Evolutionary conservation across 2,329 filamentous ascomycete genomes (phyloP), one percentile per base, ranked within the genome.

Genomic region (Botryotinia convoluta): DNA sequence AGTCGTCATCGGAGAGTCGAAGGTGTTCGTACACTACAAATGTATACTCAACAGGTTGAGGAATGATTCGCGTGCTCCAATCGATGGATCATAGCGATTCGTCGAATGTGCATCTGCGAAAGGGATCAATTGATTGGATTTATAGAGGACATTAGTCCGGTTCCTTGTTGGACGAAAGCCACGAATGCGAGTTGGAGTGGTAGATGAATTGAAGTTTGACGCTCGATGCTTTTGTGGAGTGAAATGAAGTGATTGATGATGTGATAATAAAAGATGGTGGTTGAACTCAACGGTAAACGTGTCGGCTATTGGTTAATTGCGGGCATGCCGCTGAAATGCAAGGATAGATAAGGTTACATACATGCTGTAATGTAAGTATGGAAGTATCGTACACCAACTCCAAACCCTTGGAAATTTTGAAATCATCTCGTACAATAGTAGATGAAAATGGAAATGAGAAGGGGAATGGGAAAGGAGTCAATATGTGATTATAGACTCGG

Each of bases 231-330:
- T 57, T 18, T 42, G 18, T 42, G 48, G 26, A 69, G 65, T 57
- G 65, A 69, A 69, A 69, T 57, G 48, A 69, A 57, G 48, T 37
- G 48, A 57, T 57, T 57, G 65, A 42, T 57, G 48, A 54, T 54
- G 64, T 54, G 64, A 54, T 35, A 29, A 26, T 37, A 54, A 68
- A 68, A 54, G 64, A 37, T 18, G 35, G 48, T 54, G 65, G 65
- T 57, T 57, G 35, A 68, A 20, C 5, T 57, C 29, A 68, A 42
- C 18, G 65, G 65, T 16, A 37, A 32, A 42, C 35, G n/a, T 57
- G 35, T n/a, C 64, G 64, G 35, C 18, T 54, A 68, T 57, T 68
- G 35, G 35, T 7, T 54, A 54, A 54, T 6, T 65, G 63, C 29
- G 29, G 62, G n/a, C 29, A 29, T 57, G 64, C 35, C 35, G 18